Evolutionary conservation across 805 yeast genomes (phyloP).

Genomic region (Suhomyces vadensis): DNA sequence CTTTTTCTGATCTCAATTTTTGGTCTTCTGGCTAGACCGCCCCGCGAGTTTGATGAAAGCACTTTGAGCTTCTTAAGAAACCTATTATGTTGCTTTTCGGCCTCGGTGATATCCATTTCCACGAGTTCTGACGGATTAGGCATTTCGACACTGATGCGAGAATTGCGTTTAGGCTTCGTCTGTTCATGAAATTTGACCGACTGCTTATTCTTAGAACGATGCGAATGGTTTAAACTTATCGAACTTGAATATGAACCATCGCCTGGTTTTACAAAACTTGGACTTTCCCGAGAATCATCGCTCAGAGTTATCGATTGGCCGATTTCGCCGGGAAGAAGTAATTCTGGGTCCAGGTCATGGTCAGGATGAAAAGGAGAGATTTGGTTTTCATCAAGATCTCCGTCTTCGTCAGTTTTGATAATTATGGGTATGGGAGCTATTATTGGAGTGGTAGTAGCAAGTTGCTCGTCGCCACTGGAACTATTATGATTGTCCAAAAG

Average conservation of each 20-base stretch:
- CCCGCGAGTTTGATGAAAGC: slow-evolving; percentile 24
- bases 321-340: background rate
- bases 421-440: slow-evolving; percentile 6
- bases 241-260: no score
- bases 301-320: background rate
- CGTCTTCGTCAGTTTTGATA: background rate
- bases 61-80: slow-evolving; percentile 21
- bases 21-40: background rate
- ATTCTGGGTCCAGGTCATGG: background rate
- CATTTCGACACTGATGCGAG: slow-evolving; percentile 15
- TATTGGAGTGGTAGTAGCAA: no score
- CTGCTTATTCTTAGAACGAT: background rate
- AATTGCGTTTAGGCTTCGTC: slow-evolving; percentile 3
- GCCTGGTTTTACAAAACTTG: no score
- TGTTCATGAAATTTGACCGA: background rate
- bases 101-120: slow-evolving; percentile 9
- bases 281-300: no score
- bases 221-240: background rate
- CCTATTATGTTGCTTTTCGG: slow-evolving; percentile 17
- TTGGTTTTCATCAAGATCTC: no score
- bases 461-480: no score
- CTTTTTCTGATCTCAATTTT: slow-evolving; percentile 15
- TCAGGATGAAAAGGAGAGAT: background rate
- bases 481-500: no score
- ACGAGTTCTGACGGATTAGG: slow-evolving; percentile 26